Base-by-base conservation (phyloP, 208 protist species). In the Wallacemonas sp. region DNA sequence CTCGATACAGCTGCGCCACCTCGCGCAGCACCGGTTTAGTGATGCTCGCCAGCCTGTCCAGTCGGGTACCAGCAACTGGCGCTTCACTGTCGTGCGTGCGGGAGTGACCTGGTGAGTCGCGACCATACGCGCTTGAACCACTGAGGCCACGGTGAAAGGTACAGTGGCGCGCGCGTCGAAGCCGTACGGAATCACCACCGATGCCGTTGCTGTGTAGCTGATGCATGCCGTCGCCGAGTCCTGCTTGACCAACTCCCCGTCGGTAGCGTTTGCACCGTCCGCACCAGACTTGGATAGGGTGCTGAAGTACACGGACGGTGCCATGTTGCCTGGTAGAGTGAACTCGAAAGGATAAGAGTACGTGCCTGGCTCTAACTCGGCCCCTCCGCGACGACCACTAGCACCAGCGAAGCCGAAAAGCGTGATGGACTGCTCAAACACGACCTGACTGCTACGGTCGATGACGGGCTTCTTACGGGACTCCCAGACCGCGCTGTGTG, bases 281-380 rank as follows among this genome's bases (percentile, higher is more conserved):
- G n/a, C n/a, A n/a, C n/a, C n/a, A n/a, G n/a, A n/a, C n/a, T n/a
- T n/a, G n/a, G n/a, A n/a, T n/a, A n/a, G n/a, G n/a, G n/a, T 48
- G 42, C 22, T 24, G 42, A 53, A 53, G 45, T 53, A 57, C 24
- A 57, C n/a, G 4, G 64, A 73, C 3, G 73, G 69, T 19, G 78
- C 67, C 8, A 61, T 69, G 44, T 29, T 66, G 21, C 57, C 17
- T 8, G 77, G 71, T 8, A 83, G 64, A 5, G 36, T 41, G 27
- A 78, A 57, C 29, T 68, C 29, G 9, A 83, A 79, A 1, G 71
- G 77, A 41, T 76, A 83, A 37, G 55, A 42, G 63, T 79, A 83
- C 48, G 26, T 68, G 22, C 71, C 76, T 0, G 30, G 27, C 39
- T 52, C 48, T 21, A 85, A 68, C 60, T 61, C 64, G 1, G 74